phyloP scores from a whole-genome alignment of 164 flowering plant species.

The Magnolia changhungtana region DNA sequence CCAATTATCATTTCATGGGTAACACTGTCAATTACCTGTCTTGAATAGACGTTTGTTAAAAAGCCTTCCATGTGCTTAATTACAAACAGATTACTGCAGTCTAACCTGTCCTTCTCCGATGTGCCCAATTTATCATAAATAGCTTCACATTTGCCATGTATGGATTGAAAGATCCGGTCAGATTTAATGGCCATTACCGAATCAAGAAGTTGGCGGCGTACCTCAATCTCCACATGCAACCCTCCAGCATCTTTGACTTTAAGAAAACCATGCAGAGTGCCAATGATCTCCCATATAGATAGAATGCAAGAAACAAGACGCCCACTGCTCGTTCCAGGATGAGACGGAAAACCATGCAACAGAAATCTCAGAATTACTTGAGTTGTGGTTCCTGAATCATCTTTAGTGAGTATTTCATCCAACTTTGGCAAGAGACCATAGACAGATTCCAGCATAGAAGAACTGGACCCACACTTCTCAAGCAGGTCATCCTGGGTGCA shows the following conservation, averaged over 20 bases:
- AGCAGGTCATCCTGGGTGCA: constrained; percentile 46
- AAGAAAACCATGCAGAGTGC: constrained; percentile 44
- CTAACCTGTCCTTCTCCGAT: constrained; percentile 30
- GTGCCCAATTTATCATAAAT: constrained; percentile 43
- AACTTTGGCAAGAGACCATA: constrained; percentile 45
- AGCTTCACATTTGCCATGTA: constrained; percentile 62
- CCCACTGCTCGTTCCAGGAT: constrained; percentile 49
- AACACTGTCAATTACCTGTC: constrained; percentile 33
- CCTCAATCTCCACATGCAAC: constrained; percentile 37
- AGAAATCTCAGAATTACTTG: constrained; percentile 48
- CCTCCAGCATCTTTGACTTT: constrained; percentile 34
- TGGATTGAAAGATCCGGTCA: constrained; percentile 57
- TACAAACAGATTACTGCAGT: constrained; percentile 42
- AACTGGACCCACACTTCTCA: constrained; percentile 37
- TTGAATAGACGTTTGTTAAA: constrained; percentile 38
- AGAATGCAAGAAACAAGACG: constrained; percentile 68
- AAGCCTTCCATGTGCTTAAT: constrained; percentile 67
- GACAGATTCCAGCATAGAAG: constrained; percentile 43
- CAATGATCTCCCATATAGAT: constrained; percentile 48
- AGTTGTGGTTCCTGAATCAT: constrained; percentile 34
- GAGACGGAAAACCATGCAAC: constrained; percentile 84
- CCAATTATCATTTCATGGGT: constrained; percentile 50
- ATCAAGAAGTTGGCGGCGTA: constrained; percentile 53
- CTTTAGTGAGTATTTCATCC: constrained; percentile 37
- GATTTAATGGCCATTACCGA: constrained; percentile 59